A percentile compares a stretch with the other conserved stretches of the same genome.
These are phyloP conservation scores for Helotiales sp. DNA, from an alignment of 2,329 filamentous ascomycete genomes.

Conservation along the genomic window DNA sequence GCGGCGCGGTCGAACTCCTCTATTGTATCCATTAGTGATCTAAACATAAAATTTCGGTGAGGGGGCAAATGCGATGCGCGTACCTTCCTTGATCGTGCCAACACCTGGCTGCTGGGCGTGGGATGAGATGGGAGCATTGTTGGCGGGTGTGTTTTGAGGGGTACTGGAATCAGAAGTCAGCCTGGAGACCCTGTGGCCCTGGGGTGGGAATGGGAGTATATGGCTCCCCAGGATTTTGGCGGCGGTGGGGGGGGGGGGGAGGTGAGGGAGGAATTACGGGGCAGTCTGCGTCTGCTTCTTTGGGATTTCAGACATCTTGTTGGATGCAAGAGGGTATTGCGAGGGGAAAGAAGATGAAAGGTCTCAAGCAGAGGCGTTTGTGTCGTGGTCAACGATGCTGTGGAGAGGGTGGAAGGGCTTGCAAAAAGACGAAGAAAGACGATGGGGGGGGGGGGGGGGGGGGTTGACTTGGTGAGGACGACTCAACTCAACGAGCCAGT, in stretches of 20 bases:
- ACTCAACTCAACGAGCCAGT: neutral
- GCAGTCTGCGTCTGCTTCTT: slow-evolving; percentile 66
- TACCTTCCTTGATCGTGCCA: slow-evolving; percentile 96
- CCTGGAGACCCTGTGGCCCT: neutral
- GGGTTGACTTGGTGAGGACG: neutral
- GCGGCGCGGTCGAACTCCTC: slow-evolving; percentile 89
- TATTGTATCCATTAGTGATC: slow-evolving; percentile 48
- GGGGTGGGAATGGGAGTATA: slow-evolving; percentile 11
- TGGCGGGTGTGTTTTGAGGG: slow-evolving; percentile 96
- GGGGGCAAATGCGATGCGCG: slow-evolving; percentile 46
- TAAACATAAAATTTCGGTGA: slow-evolving; percentile 37
- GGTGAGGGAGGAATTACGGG: slow-evolving; percentile 57
- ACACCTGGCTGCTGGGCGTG: slow-evolving; percentile 95
- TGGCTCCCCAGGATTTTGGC: slow-evolving; percentile 2
- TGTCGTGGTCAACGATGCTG: slow-evolving; percentile 9
- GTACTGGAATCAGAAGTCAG: slow-evolving; percentile 65
- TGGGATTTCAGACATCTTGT: slow-evolving; percentile 65
- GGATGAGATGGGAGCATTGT: slow-evolving; percentile 95
- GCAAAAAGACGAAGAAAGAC: neutral
- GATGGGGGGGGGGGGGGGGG: neutral
- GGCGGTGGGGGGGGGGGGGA: slow-evolving; percentile 14
- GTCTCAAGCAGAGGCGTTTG: neutral
- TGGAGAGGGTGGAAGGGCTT: slow-evolving; percentile 10
- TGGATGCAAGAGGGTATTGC: slow-evolving; percentile 1
- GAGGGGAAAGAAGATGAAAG: neutral